These are phyloP conservation scores for Chaetothyriales sp. DNA, from an alignment of 2,329 filamentous ascomycete species.

Conservation along the genomic window DNA sequence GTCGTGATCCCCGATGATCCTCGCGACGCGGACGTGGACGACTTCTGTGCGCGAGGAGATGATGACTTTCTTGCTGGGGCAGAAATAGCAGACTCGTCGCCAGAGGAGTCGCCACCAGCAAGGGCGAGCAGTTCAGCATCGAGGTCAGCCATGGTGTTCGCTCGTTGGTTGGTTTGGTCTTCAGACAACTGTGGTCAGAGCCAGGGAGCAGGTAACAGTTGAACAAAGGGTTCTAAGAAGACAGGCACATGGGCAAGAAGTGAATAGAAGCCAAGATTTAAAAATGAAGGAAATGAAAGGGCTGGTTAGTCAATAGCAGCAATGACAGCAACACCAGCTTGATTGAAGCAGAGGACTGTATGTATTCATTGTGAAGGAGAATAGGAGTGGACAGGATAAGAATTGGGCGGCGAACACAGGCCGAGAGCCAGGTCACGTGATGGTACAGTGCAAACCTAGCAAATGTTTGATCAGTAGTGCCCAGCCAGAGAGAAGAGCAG, in stretches of 20 bases:
- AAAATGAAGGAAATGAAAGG: neutral
- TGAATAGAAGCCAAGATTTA: neutral
- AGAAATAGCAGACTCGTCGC: constrained; percentile 38
- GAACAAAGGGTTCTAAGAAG: neutral
- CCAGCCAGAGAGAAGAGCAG: neutral
- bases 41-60: constrained; percentile 29
- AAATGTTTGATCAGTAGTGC: neutral
- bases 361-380: neutral
- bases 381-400: neutral
- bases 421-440: neutral
- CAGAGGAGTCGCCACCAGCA: constrained; percentile 56
- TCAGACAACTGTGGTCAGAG: neutral
- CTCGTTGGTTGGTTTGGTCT: neutral
- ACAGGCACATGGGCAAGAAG: neutral
- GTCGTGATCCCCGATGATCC: constrained; percentile 24
- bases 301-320: neutral
- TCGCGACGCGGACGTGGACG: neutral
- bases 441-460: neutral
- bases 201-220: neutral
- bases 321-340: neutral
- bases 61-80: constrained; percentile 41
- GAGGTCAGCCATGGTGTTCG: constrained; percentile 59
- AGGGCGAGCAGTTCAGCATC: constrained; percentile 90
- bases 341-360: neutral
- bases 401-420: neutral